These are phyloP conservation scores for Trametes elegans DNA, from an alignment of 768 basidiomycete genomes.

Conservation along the genomic window DNA sequence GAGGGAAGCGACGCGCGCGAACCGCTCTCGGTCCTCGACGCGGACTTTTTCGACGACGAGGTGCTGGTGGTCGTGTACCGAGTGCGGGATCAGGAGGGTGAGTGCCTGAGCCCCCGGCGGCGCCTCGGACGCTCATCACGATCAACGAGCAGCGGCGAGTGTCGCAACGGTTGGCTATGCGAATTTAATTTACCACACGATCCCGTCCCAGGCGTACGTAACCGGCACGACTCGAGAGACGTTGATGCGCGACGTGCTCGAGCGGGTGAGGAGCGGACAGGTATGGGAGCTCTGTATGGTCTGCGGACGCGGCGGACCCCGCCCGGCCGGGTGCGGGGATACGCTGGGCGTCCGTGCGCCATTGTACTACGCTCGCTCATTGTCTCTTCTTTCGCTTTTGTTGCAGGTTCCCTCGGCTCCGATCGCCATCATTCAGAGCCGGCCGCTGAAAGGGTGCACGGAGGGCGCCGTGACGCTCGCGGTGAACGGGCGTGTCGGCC, in stretches of 20 bases:
- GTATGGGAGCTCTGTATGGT: constrained; percentile 41
- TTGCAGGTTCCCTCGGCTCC: constrained; percentile 46
- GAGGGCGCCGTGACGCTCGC: constrained; percentile 56
- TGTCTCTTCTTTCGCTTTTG: neutral
- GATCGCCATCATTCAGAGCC: constrained; percentile 55
- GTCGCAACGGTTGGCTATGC: constrained; percentile 65
- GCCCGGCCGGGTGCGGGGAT: neutral
- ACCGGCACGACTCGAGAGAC: constrained; percentile 57
- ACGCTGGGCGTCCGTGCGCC: neutral
- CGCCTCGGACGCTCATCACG: constrained; percentile 30
- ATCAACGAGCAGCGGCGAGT: constrained; percentile 38
- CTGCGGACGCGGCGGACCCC: neutral
- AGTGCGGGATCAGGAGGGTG: constrained; percentile 46
- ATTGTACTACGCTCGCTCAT: neutral
- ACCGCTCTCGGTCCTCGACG: constrained; percentile 57
- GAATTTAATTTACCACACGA: constrained; percentile 55
- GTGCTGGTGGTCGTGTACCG: constrained; percentile 63
- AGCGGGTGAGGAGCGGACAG: constrained; percentile 59
- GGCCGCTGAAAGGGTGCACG: constrained; percentile 51
- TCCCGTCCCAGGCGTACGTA: constrained; percentile 45
- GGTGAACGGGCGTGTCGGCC: constrained; percentile 72
- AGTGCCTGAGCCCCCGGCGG: constrained; percentile 18
- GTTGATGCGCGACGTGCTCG: constrained; percentile 57
- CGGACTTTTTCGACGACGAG: constrained; percentile 80
- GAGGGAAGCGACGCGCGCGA: constrained; percentile 34